Evolutionary conservation across 257 asterid species (phyloP).

Genomic region (Scutellaria barbata): DNA sequence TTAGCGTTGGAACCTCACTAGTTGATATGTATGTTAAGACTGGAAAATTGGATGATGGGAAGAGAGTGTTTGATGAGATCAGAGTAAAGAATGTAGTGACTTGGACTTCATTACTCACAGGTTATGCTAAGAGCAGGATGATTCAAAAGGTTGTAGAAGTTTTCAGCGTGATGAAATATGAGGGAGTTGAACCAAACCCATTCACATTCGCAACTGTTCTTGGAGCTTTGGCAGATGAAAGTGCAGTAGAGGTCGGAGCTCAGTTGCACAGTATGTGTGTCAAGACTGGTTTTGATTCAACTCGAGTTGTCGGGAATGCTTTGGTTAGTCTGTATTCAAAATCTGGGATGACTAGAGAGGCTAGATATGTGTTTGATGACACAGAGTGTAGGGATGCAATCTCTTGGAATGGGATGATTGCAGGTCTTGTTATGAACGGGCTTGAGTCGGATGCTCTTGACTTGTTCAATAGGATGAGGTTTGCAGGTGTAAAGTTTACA

Average conservation of each 20-base stretch:
- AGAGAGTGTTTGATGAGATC: conserved; percentile 73
- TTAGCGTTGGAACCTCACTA: conserved; percentile 84
- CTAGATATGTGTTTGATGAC: conserved; percentile 56
- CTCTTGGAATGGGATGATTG: conserved; percentile 95
- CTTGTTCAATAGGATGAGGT: conserved; percentile 65
- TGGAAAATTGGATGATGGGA: conserved; percentile 54
- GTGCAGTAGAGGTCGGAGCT: conserved; percentile 56
- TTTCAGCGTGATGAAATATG: conserved; percentile 57
- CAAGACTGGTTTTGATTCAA: conserved; percentile 64
- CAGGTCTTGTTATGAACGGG: conserved; percentile 74
- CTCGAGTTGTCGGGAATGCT: conserved; percentile 68
- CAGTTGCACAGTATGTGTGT: conserved; percentile 69
- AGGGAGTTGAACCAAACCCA: conserved; percentile 71
- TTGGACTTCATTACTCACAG: conserved; percentile 84
- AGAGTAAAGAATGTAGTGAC: conserved; percentile 77
- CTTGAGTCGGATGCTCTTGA: conserved; percentile 68
- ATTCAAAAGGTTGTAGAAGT: conserved; percentile 46
- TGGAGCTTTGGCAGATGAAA: conserved; percentile 76
- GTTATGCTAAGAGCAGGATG: conserved; percentile 62
- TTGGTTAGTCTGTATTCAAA: conserved; percentile 81
- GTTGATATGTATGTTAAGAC: conserved; percentile 82
- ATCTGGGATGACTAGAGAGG: conserved; percentile 74
- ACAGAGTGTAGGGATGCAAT: conserved; percentile 58
- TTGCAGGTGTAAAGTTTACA: conserved; percentile 61
- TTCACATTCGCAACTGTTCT: conserved; percentile 77